Percentiles rank a stretch among this genome's conserved stretches.
Evolutionary conservation across 2,329 filamentous ascomycete genomes (phyloP).

Genomic region (Hirsutella rhossiliensis): DNA sequence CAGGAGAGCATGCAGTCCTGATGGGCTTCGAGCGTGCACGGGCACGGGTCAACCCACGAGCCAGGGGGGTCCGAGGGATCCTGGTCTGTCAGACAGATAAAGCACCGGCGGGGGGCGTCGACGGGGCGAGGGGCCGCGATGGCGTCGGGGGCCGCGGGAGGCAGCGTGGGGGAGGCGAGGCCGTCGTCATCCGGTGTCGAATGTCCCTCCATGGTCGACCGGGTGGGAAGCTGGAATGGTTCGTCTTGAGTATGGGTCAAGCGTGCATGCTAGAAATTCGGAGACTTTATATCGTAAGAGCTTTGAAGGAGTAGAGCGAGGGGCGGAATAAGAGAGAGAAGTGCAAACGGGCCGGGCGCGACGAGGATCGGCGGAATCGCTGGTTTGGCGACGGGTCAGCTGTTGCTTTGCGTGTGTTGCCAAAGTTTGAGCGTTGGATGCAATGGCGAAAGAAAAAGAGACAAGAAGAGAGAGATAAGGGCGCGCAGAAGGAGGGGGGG

Average conservation of each 20-base stretch:
- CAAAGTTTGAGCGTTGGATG: too few relatives aligned
- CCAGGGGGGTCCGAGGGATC: conserved; percentile 32
- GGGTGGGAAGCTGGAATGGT: neutral
- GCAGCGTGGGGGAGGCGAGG: conserved; percentile 1
- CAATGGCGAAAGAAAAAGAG: too few relatives aligned
- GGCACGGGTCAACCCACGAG: conserved; percentile 78
- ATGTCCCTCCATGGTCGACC: neutral
- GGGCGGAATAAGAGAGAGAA: too few relatives aligned
- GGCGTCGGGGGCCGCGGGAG: conserved; percentile 7
- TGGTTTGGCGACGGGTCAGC: too few relatives aligned
- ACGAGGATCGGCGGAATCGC: too few relatives aligned
- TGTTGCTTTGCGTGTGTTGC: too few relatives aligned
- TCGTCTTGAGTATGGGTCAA: neutral
- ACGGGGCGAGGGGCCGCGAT: conserved; percentile 6
- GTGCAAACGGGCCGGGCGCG: too few relatives aligned
- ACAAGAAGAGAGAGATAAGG: too few relatives aligned
- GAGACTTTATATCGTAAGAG: too few relatives aligned
- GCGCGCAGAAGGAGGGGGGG: too few relatives aligned
- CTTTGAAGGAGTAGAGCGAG: too few relatives aligned
- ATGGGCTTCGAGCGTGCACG: conserved; percentile 82
- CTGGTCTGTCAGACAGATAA: conserved; percentile 50
- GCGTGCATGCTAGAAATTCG: too few relatives aligned
- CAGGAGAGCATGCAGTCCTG: conserved; percentile 83
- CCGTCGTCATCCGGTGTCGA: neutral
- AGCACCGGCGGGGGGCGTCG: conserved; percentile 36